Evolutionary conservation across 2,329 filamentous ascomycete genomes (phyloP).

Genomic region (Xylaria sp.): DNA sequence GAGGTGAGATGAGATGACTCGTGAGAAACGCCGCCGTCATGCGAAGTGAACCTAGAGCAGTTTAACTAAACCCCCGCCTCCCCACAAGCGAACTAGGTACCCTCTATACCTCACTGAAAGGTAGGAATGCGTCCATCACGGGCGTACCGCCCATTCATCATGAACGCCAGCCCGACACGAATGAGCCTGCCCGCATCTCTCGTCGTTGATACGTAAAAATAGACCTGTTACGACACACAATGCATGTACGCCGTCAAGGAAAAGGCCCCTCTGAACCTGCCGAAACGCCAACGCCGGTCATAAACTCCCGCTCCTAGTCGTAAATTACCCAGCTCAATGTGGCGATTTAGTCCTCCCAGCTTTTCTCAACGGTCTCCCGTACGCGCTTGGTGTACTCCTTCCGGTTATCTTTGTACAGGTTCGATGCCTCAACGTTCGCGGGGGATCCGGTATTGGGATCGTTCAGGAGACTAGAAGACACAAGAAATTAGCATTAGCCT

Average conservation of each 20-base stretch:
- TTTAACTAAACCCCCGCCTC: not conserved
- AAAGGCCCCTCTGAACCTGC: conserved; percentile 11
- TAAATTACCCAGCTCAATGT: not conserved
- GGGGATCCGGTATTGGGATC: conserved; percentile 98
- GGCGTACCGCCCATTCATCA: not conserved
- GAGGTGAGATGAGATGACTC: conserved; percentile 2
- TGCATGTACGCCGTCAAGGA: conserved; percentile 2
- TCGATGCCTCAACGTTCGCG: conserved; percentile 95
- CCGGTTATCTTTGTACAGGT: conserved; percentile 96
- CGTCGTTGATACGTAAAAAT: conserved; percentile 1
- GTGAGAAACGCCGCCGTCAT: conserved; percentile 15
- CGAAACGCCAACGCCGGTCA: conserved; percentile 16
- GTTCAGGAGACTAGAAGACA: conserved; percentile 69
- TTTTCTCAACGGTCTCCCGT: conserved; percentile 96
- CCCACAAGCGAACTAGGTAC: not conserved
- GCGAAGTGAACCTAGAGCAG: conserved; percentile 7
- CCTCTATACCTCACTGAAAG: not conserved
- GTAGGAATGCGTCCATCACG: not conserved
- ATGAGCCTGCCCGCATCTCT: not conserved
- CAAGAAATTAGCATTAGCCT: not conserved
- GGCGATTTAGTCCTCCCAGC: conserved; percentile 75
- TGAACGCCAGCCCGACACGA: conserved; percentile 6
- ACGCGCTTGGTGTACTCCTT: conserved; percentile 96
- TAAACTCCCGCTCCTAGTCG: conserved; percentile 6
- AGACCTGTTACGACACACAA: conserved; percentile 5